These are phyloP conservation scores for Mentha longifolia DNA, from an alignment of 257 asterid species.

Conservation along the genomic window DNA sequence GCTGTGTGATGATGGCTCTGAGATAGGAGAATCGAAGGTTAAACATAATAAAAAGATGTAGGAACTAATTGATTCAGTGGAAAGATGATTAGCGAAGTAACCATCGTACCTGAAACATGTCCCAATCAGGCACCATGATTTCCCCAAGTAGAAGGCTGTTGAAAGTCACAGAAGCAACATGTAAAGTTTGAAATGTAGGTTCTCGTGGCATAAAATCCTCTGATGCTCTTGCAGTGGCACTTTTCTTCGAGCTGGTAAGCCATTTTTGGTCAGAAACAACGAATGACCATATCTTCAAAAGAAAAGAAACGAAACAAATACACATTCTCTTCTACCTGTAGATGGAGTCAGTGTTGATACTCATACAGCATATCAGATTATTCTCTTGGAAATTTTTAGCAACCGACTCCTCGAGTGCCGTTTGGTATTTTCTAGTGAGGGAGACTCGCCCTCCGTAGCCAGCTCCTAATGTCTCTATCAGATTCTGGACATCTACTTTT, in stretches of 20 bases:
- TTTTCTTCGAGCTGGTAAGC: slow-evolving; percentile 44
- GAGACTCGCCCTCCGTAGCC: slow-evolving; percentile 49
- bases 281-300: background rate
- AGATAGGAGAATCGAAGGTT: background rate
- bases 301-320: background rate
- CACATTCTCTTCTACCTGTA: slow-evolving; percentile 36
- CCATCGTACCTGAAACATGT: slow-evolving; percentile 60
- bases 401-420: slow-evolving; percentile 44
- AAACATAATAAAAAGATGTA: background rate
- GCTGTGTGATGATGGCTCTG: slow-evolving; percentile 55
- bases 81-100: background rate
- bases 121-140: slow-evolving; percentile 66
- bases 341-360: slow-evolving; percentile 40
- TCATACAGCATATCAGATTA: slow-evolving; percentile 46
- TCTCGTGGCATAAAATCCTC: slow-evolving; percentile 64
- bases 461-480: slow-evolving; percentile 44
- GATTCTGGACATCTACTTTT: slow-evolving; percentile 48
- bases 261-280: slow-evolving; percentile 12
- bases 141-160: slow-evolving; percentile 61
- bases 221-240: slow-evolving; percentile 59
- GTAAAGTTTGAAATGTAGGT: slow-evolving; percentile 53
- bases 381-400: slow-evolving; percentile 41
- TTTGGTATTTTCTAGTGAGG: slow-evolving; percentile 36
- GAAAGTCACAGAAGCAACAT: slow-evolving; percentile 57
- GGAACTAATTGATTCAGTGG: background rate